Percentiles rank a stretch among this genome's conserved stretches.
phyloP scores from a whole-genome alignment of 805 yeast species.

The Priceomyces haplophilus region DNA sequence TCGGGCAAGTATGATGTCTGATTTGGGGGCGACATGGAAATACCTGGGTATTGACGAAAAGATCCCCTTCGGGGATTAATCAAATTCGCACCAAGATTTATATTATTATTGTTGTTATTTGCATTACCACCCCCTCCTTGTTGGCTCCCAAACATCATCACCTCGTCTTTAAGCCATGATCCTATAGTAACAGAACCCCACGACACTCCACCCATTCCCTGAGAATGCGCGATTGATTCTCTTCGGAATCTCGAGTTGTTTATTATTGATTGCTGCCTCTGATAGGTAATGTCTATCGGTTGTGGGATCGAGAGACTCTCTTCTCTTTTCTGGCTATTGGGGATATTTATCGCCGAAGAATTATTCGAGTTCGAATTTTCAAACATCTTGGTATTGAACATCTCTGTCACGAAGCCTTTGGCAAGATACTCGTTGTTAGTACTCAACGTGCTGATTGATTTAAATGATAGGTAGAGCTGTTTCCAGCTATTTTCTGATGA shows the following conservation, averaged over 20 bases:
- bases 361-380: slow-evolving; percentile 24
- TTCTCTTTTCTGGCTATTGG: slow-evolving; percentile 12
- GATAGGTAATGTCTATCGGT: slow-evolving; percentile 44
- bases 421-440: background rate
- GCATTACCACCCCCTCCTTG: background rate
- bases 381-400: slow-evolving; percentile 45
- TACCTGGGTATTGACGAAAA: slow-evolving; percentile 27
- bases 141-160: slow-evolving; percentile 48
- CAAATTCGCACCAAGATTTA: slow-evolving; percentile 9
- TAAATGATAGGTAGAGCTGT: background rate
- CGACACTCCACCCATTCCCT: slow-evolving; percentile 96
- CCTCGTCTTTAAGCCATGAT: slow-evolving; percentile 94
- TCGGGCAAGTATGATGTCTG: slow-evolving; percentile 81
- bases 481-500: background rate
- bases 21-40: slow-evolving; percentile 61
- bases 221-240: slow-evolving; percentile 92
- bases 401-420: slow-evolving; percentile 8
- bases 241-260: slow-evolving; percentile 58
- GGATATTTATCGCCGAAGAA: slow-evolving; percentile 29
- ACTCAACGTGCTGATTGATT: background rate
- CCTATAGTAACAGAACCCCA: slow-evolving; percentile 97
- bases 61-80: slow-evolving; percentile 40
- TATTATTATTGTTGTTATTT: slow-evolving; percentile 1
- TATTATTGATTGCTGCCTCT: slow-evolving; percentile 39
- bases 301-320: slow-evolving; percentile 28